Percentiles rank a stretch among this genome's conserved stretches.
Conservation (phyloP, 495 filamentous ascomycete genomes). For the Lophiotrema nucula region DNA sequence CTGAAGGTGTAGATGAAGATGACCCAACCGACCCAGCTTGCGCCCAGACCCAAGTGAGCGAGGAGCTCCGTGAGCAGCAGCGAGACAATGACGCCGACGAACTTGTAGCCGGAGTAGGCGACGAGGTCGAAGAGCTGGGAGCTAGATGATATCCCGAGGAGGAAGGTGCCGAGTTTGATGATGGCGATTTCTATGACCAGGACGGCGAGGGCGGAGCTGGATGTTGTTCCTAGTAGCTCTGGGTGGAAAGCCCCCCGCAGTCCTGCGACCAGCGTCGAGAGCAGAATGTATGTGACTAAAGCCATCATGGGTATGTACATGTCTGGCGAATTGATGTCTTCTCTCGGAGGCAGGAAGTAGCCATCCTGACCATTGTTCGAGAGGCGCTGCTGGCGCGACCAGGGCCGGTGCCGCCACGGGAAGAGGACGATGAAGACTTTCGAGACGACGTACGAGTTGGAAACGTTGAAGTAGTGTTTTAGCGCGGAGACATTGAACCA, state of each 20-base stretch:
- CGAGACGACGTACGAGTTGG: conserved; percentile 44
- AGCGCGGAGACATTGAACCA: conserved; percentile 72
- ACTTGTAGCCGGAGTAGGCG: conserved; percentile 98
- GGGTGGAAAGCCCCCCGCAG: conserved; percentile 92
- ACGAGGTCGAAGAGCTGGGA: conserved; percentile 86
- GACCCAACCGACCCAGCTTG: conserved; percentile 82
- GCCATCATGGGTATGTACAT: conserved; percentile 97
- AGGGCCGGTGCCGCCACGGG: conserved; percentile 95
- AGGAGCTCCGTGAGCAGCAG: conserved; percentile 65
- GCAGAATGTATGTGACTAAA: conserved; percentile 92
- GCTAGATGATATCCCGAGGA: conserved; percentile 86
- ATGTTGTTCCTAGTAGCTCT: conserved; percentile 84
- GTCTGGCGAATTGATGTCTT: conserved; percentile 96
- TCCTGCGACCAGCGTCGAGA: conserved; percentile 85
- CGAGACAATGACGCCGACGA: conserved; percentile 90
- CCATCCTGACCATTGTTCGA: conserved; percentile 59
- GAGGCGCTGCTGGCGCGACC: conserved; percentile 73
- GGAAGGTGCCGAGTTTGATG: conserved; percentile 88
- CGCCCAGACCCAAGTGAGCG: conserved; percentile 54
- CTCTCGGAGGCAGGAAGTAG: conserved; percentile 89
- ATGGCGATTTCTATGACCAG: conserved; percentile 83
- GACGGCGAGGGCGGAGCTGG: conserved; percentile 76
- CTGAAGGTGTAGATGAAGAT: conserved; percentile 88
- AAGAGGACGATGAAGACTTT: conserved; percentile 78
- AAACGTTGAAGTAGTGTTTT: conserved; percentile 50